These are phyloP conservation scores for Pyrenophora seminiperda DNA, from an alignment of 2,329 filamentous ascomycete genomes.

Conservation along the genomic window DNA sequence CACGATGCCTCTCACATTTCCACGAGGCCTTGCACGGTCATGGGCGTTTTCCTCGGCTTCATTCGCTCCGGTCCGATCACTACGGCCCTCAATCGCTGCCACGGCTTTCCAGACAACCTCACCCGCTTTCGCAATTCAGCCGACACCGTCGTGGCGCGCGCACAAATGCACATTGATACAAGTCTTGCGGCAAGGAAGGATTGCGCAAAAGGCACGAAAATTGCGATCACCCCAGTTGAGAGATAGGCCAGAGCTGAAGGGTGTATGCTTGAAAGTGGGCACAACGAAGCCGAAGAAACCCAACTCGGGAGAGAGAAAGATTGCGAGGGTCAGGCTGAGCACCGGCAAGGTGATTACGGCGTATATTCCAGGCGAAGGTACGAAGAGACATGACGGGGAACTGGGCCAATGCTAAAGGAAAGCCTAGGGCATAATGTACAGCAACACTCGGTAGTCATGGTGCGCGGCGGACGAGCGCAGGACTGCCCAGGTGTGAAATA, in stretches of 20 bases:
- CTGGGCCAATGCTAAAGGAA: conserved; percentile 10
- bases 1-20: conserved; percentile 49
- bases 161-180: conserved; percentile 56
- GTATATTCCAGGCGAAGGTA: conserved; percentile 93
- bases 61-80: conserved; percentile 19
- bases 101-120: conserved; percentile 27
- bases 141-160: conserved; percentile 49
- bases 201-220: conserved; percentile 79
- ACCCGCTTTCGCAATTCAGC: conserved; percentile 32
- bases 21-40: conserved; percentile 48
- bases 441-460: conserved; percentile 96
- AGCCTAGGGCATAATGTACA: conserved; percentile 86
- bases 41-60: conserved; percentile 26
- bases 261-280: conserved; percentile 92
- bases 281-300: conserved; percentile 97
- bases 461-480: conserved; percentile 89
- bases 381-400: conserved; percentile 19
- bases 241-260: conserved; percentile 82
- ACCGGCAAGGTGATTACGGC: conserved; percentile 86
- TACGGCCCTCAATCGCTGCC: conserved; percentile 28
- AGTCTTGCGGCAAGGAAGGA: conserved; percentile 71
- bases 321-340: conserved; percentile 85
- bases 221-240: conserved; percentile 84
- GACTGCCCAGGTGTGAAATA: conserved; percentile 99
- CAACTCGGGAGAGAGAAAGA: conserved; percentile 96